phyloP scores from a whole-genome alignment of 768 basidiomycete genomes.

The Russula foetens region DNA sequence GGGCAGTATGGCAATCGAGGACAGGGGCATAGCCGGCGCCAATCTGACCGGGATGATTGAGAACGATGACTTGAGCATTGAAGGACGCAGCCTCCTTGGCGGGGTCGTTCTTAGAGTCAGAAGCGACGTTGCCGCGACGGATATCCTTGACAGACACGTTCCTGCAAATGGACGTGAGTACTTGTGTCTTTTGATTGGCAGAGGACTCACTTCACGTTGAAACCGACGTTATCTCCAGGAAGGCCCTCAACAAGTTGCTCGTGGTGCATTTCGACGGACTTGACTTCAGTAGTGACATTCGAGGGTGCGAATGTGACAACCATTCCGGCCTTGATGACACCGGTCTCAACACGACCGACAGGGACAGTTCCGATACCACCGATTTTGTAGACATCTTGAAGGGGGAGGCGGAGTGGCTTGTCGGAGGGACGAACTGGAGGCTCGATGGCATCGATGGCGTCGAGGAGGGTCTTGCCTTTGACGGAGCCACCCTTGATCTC shows the following conservation, averaged over 20 bases:
- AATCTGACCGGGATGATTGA: slow-evolving; percentile 99
- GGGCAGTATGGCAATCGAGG: slow-evolving; percentile 99
- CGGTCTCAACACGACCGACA: slow-evolving; percentile 99
- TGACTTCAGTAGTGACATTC: slow-evolving; percentile 99
- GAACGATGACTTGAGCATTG: slow-evolving; percentile 99
- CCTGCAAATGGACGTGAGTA: slow-evolving; percentile 35
- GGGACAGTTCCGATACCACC: slow-evolving; percentile 99
- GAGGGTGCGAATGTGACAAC: slow-evolving; percentile 94
- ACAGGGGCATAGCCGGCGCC: slow-evolving; percentile 98
- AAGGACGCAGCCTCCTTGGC: slow-evolving; percentile 98
- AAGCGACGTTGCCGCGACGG: slow-evolving; percentile 98
- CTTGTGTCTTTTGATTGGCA: background rate
- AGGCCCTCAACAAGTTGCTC: slow-evolving; percentile 90
- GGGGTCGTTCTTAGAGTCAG: slow-evolving; percentile 99
- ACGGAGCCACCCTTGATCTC: slow-evolving; percentile 87
- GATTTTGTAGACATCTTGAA: slow-evolving; percentile 99
- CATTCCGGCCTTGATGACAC: slow-evolving; percentile 99
- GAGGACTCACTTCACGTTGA: slow-evolving; percentile 84
- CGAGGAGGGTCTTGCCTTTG: slow-evolving; percentile 99
- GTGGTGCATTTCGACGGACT: slow-evolving; percentile 99
- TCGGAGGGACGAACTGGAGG: slow-evolving; percentile 94
- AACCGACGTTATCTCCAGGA: slow-evolving; percentile 99
- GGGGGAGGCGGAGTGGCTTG: slow-evolving; percentile 99
- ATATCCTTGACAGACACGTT: slow-evolving; percentile 99
- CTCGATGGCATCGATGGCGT: slow-evolving; percentile 99